A percentile compares a stretch with the other conserved stretches of the same genome.
Evolutionary conservation across 305 asterid genomes (phyloP).

Genomic region (Fraxinus xanthoxyloides): DNA sequence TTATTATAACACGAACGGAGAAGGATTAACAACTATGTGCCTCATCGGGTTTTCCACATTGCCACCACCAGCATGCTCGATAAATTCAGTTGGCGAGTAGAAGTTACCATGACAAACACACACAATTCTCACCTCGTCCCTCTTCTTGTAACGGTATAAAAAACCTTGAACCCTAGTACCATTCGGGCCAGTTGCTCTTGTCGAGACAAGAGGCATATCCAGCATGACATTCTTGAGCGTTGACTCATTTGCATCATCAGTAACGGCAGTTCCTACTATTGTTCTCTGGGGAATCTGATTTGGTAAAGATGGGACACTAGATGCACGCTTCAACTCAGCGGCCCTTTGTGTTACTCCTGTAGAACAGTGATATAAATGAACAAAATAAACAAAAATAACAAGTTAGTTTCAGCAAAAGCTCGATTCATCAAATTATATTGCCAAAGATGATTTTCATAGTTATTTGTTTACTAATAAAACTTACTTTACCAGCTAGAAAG

Average conservation of each 20-base stretch:
- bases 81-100: slow-evolving; percentile 46
- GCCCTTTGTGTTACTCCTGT: background rate
- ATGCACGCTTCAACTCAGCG: slow-evolving; percentile 16
- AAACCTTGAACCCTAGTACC: slow-evolving; percentile 41
- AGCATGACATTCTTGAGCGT: slow-evolving; percentile 22
- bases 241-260: slow-evolving; percentile 18
- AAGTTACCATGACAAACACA: slow-evolving; percentile 54
- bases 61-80: slow-evolving; percentile 44
- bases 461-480: background rate
- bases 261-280: slow-evolving; percentile 15
- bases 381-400: background rate
- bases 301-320: slow-evolving; percentile 14
- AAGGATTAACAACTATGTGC: slow-evolving; percentile 39
- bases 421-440: background rate
- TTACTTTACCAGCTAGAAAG: background rate
- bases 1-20: slow-evolving; percentile 24
- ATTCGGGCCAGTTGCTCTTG: slow-evolving; percentile 34
- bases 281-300: slow-evolving; percentile 22
- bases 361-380: background rate
- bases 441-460: background rate
- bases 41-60: slow-evolving; percentile 39
- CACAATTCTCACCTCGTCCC: slow-evolving; percentile 42
- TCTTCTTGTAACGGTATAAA: slow-evolving; percentile 34
- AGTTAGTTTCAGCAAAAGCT: background rate
- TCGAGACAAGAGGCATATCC: slow-evolving; percentile 45